Evolutionary conservation across 2,329 filamentous ascomycete genomes (phyloP).

Genomic region (Hypoxylon sp.): DNA sequence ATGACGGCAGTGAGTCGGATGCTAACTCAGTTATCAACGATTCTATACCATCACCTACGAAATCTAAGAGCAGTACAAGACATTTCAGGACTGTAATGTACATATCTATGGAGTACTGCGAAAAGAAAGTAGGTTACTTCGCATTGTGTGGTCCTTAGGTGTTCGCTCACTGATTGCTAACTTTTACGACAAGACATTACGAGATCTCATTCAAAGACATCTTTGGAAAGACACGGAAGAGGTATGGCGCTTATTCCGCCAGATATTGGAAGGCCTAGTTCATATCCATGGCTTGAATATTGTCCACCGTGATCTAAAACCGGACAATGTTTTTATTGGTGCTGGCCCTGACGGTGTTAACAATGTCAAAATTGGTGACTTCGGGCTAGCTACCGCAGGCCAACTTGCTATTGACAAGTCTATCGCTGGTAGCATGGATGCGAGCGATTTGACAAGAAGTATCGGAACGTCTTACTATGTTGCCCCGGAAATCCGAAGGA

Average conservation of each 20-base stretch:
- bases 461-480: constrained; percentile 89
- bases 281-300: constrained; percentile 93
- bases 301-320: constrained; percentile 95
- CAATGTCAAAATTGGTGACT: constrained; percentile 96
- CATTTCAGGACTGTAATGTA: constrained; percentile 82
- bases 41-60: constrained; percentile 44
- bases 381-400: constrained; percentile 91
- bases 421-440: constrained; percentile 57
- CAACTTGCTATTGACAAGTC: constrained; percentile 75
- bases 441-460: constrained; percentile 75
- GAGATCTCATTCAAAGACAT: constrained; percentile 84
- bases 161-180: constrained; percentile 18
- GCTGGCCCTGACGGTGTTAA: constrained; percentile 77
- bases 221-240: constrained; percentile 80
- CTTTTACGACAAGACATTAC: constrained; percentile 71
- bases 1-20: constrained; percentile 60
- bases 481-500: constrained; percentile 88
- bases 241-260: constrained; percentile 90
- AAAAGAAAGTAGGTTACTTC: constrained; percentile 74
- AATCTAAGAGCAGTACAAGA: constrained; percentile 56
- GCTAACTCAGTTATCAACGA: constrained; percentile 57
- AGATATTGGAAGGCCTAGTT: constrained; percentile 87
- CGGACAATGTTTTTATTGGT: constrained; percentile 94
- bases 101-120: constrained; percentile 99
- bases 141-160: background rate